Conservation (phyloP, 371 early-diverging fungal genomes). For the Synchytrium microbalum region DNA sequence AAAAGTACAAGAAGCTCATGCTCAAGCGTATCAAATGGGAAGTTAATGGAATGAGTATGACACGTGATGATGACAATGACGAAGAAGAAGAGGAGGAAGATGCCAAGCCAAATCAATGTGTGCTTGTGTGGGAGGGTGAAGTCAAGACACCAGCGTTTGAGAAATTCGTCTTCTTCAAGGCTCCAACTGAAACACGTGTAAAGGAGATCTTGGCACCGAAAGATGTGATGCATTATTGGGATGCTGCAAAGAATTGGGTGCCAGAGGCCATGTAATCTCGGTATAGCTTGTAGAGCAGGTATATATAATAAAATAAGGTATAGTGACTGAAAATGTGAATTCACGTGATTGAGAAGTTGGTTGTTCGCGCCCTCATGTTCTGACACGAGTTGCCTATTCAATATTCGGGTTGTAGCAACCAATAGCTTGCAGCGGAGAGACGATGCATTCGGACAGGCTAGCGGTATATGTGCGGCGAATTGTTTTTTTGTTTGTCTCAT, state of each 20-base stretch:
- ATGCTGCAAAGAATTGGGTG: slow-evolving; percentile 49
- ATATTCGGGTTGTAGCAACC: no score
- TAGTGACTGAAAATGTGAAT: no score
- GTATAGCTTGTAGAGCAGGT: no score
- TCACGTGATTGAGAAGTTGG: no score
- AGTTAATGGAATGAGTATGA: slow-evolving; percentile 9
- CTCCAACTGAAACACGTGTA: slow-evolving; percentile 67
- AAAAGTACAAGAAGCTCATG: slow-evolving; percentile 91
- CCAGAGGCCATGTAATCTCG: slow-evolving; percentile 1
- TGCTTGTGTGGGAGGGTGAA: slow-evolving; percentile 89
- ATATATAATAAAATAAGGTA: no score
- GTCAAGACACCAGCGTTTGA: slow-evolving; percentile 66
- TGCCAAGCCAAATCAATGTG: slow-evolving; percentile 66
- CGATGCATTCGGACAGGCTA: no score
- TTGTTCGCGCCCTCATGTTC: no score
- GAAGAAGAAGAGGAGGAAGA: slow-evolving; percentile 16
- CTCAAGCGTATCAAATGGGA: slow-evolving; percentile 92
- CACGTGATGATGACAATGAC: slow-evolving; percentile 15
- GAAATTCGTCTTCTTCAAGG: slow-evolving; percentile 62
- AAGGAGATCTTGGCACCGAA: slow-evolving; percentile 59
- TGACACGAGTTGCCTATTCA: no score
- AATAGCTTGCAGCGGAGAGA: no score
- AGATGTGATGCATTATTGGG: slow-evolving; percentile 77
- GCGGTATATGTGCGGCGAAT: no score
- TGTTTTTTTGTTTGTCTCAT: no score